Evolutionary conservation across 2,329 filamentous ascomycete genomes (phyloP).

Genomic region (Pseudocercospora ulei): DNA sequence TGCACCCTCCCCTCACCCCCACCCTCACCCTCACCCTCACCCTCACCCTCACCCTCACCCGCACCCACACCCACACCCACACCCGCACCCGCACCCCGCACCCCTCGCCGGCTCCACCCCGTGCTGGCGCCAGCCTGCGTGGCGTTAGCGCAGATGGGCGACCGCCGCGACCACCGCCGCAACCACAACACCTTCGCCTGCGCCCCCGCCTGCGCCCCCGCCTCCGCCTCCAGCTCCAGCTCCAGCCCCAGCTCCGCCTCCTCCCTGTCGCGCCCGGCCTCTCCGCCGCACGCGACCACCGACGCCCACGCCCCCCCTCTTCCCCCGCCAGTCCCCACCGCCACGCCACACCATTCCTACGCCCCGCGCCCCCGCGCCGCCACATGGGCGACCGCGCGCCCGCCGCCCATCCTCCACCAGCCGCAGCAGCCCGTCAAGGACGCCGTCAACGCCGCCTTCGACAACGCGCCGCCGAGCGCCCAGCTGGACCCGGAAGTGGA

Average conservation of each 20-base stretch:
- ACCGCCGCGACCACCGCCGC: conserved; percentile 11
- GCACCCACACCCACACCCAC: too few relatives aligned
- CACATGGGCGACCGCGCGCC: conserved; percentile 16
- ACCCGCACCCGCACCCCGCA: not conserved
- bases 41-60: not conserved
- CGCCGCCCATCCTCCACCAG: conserved; percentile 22
- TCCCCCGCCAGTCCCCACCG: conserved; percentile 7
- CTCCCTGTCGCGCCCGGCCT: too few relatives aligned
- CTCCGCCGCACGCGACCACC: conserved; percentile 9
- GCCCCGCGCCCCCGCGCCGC: conserved; percentile 15
- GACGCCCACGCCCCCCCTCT: conserved; percentile 6
- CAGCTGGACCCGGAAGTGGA: conserved; percentile 52
- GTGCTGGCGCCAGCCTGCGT: not conserved
- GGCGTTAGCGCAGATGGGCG: conserved; percentile 11
- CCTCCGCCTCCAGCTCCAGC: too few relatives aligned
- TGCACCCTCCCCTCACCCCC: not conserved
- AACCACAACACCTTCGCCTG: not conserved
- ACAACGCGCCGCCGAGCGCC: conserved; percentile 42
- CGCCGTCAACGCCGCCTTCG: conserved; percentile 49
- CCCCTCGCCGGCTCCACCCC: not conserved
- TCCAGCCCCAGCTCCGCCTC: too few relatives aligned
- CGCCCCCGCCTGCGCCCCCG: too few relatives aligned
- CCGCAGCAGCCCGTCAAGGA: conserved; percentile 45
- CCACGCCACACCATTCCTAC: conserved; percentile 11
- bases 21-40: not conserved